Evolutionary conservation across 1,284 basidiomycete genomes (phyloP), one percentile per base, ranked within the genome.

Genomic region (Trichosporon faecale): DNA sequence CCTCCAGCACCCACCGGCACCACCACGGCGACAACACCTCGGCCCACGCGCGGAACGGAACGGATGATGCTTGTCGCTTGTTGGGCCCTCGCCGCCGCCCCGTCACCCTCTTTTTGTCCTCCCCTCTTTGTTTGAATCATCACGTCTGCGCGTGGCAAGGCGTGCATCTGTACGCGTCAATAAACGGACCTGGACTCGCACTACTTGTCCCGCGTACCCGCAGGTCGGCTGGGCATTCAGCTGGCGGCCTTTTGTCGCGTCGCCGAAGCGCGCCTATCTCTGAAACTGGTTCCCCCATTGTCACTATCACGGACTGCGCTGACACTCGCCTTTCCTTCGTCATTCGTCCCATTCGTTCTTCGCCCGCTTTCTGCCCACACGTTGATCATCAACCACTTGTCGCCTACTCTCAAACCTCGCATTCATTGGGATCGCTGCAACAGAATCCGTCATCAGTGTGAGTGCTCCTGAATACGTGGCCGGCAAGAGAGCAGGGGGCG

Each of bases 31-130:
- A 44, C 66, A 27, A 61, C 35, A n/a, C 40, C 55, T 60, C 65
- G 63, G 40, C 35, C 67, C 49, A 55, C 27, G 55, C 55, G 27
- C 57, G 57, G 57, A 61, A 61, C 57, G 57, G 27, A 61, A n/a
- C 57, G 57, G 57, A 61, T 61, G 57, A 61, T 61, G 57, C 57
- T 31, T 61, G 57, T 61, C 57, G 57, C 18, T 23, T 23, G 29
- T 31, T n/a, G 18, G 29, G 9, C 57, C 57, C 57, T 31, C 57
- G 57, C 57, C 57, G 57, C 57, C 57, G 57, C 57, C 57, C 57
- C 57, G 57, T 61, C 57, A 31, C 57, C 57, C 29, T 23, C 57
- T 61, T 33, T 61, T 31, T 61, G 57, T 31, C 57, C 57, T 18
- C 16, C 29, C 57, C 55, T 60, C 55, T 31, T 31, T 61, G 57